These are phyloP conservation scores for Calonectria ilicicola DNA, from an alignment of 2,329 filamentous ascomycete species.

Conservation along the genomic window DNA sequence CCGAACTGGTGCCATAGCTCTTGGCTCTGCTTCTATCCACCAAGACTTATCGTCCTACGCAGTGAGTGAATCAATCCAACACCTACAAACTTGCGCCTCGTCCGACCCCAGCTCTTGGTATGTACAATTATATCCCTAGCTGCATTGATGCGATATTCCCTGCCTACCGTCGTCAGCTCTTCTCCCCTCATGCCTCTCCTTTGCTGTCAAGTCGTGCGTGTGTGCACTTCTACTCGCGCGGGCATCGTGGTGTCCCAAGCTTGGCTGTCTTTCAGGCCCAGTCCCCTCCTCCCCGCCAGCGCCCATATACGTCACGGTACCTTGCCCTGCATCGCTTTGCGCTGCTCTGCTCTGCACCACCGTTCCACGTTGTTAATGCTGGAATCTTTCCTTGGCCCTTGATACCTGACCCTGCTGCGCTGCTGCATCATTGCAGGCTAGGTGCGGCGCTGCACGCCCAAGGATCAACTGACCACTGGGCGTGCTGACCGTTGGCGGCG, in stretches of 20 bases:
- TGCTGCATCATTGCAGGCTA: background rate
- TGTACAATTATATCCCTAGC: background rate
- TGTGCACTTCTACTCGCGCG: background rate
- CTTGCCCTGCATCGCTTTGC: slow-evolving; percentile 14
- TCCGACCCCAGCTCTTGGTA: background rate
- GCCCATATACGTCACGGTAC: slow-evolving; percentile 42
- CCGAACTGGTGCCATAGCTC: slow-evolving; percentile 6
- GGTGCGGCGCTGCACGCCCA: background rate
- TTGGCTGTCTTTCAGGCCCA: slow-evolving; percentile 17
- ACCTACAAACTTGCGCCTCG: background rate
- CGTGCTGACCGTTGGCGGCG: slow-evolving; percentile 22
- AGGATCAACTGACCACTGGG: slow-evolving; percentile 17
- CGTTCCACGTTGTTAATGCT: slow-evolving; percentile 1
- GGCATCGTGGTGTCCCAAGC: slow-evolving; percentile 19
- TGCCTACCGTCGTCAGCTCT: slow-evolving; percentile 1
- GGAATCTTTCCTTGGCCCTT: background rate
- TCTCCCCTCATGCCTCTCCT: background rate
- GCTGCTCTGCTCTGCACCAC: slow-evolving; percentile 29
- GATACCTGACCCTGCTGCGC: slow-evolving; percentile 3
- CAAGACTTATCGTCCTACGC: background rate
- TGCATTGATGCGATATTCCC: background rate
- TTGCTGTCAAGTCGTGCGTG: background rate
- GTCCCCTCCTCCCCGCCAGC: slow-evolving; percentile 31
- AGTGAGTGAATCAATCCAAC: background rate
- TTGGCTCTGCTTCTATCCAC: background rate